Evolutionary conservation across 148 eudicot species (phyloP).

Genomic region (Vaccinium myrtillus): DNA sequence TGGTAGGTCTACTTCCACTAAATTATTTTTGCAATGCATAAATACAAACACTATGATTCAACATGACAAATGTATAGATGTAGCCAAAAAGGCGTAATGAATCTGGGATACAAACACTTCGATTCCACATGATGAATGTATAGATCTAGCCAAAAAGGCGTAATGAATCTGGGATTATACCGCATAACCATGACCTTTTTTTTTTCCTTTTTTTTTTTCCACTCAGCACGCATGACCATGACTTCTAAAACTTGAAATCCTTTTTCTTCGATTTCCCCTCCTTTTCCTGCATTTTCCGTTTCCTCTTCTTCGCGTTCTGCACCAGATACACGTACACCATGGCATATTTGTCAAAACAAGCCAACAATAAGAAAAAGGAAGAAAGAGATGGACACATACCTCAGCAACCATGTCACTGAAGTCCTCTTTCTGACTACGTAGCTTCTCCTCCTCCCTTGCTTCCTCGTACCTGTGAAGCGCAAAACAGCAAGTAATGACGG

Average conservation of each 20-base stretch:
- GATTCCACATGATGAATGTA: not conserved
- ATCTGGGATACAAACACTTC: not conserved
- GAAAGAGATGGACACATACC: slow-evolving; percentile 34
- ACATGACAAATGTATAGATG: not conserved
- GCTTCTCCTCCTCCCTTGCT: slow-evolving; percentile 92
- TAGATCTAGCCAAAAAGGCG: not conserved
- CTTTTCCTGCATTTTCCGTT: slow-evolving; percentile 86
- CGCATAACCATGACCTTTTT: too few relatives aligned
- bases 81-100: not conserved
- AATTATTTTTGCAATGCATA: too few relatives aligned
- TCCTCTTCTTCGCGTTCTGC: slow-evolving; percentile 85
- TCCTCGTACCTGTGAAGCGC: slow-evolving; percentile 66
- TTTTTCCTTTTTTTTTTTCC: too few relatives aligned
- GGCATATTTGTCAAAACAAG: not conserved
- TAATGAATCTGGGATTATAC: not conserved
- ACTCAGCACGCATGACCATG: too few relatives aligned
- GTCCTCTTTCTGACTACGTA: slow-evolving; percentile 83
- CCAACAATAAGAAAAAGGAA: not conserved
- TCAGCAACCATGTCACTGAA: slow-evolving; percentile 99
- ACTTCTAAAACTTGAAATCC: slow-evolving; percentile 73
- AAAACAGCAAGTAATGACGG: not conserved
- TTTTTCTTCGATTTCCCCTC: slow-evolving; percentile 83
- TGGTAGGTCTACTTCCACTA: not conserved
- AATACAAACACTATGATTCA: not conserved
- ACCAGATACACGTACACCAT: not conserved